Conservation (phyloP, 306 rosid genomes). For the Quercus ilex region DNA sequence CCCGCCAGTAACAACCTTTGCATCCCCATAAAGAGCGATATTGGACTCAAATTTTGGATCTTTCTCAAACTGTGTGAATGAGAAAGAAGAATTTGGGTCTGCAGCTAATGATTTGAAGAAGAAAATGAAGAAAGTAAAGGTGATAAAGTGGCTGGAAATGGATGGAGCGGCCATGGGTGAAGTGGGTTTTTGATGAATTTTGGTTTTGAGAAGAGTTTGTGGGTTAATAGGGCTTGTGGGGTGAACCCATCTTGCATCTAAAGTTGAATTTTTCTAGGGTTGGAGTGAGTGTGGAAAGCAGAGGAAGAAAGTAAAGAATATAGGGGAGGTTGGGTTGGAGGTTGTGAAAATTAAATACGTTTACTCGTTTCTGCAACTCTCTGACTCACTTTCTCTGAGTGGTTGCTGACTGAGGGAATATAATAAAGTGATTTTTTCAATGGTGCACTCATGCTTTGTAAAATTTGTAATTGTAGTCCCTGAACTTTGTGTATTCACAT, state of each 20-base stretch:
- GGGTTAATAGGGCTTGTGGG: slow-evolving; percentile 33
- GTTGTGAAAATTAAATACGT: slow-evolving; percentile 74
- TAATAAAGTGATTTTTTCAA: slow-evolving; percentile 33
- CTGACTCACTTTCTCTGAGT: slow-evolving; percentile 44
- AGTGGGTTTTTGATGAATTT: slow-evolving; percentile 48
- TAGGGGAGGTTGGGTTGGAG: slow-evolving; percentile 49
- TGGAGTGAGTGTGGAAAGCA: slow-evolving; percentile 38
- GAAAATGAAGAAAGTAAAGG: slow-evolving; percentile 40
- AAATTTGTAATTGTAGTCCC: slow-evolving; percentile 12
- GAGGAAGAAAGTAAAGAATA: slow-evolving; percentile 67
- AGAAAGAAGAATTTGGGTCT: slow-evolving; percentile 46
- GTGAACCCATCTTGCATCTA: slow-evolving; percentile 48
- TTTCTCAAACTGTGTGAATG: slow-evolving; percentile 53
- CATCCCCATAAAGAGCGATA: slow-evolving; percentile 62
- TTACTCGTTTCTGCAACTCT: slow-evolving; percentile 44
- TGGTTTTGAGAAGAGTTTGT: slow-evolving; percentile 12
- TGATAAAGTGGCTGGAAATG: slow-evolving; percentile 28
- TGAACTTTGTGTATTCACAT: background rate
- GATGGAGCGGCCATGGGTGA: slow-evolving; percentile 60
- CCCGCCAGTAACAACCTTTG: slow-evolving; percentile 52
- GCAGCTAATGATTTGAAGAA: slow-evolving; percentile 42
- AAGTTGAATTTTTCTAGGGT: slow-evolving; percentile 59
- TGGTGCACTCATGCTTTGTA: slow-evolving; percentile 11
- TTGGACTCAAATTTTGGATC: slow-evolving; percentile 51
- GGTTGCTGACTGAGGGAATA: slow-evolving; percentile 52